Base-by-base conservation (phyloP, 495 filamentous ascomycete genomes). In the Terfezia claveryi region DNA sequence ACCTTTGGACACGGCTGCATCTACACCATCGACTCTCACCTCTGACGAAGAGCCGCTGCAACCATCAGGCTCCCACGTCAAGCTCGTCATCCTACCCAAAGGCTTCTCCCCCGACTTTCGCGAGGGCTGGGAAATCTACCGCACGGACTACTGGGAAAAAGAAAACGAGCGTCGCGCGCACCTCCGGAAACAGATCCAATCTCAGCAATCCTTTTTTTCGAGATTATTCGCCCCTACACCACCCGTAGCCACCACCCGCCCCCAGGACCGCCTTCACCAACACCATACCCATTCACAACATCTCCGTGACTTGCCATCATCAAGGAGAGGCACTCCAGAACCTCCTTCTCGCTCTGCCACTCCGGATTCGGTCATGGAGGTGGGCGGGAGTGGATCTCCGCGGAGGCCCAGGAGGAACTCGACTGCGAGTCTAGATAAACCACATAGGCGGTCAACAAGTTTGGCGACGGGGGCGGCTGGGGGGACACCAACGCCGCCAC, bases 101-200 rank as follows among this genome's bases (percentile, higher is more conserved):
- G 85, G 87, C 0, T 98, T 98, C 60, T 88, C 85, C 10, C 81
- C 92, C 0, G 83, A 83, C 54, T 96, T 98, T 64, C 78, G 91
- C n/a, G 86, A 94, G 63, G 93, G 92, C 57, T 98, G 91, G 91
- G 91, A 98, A 62, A 67, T 87, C 4, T 98, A 89, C 67, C 75
- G 92, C 37, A 76, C 80, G 32, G 87, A 94, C 56, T 98, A 93
- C 64, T 98, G 91, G 91, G 91, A 94, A 60, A 80, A 79, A 57
- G 92, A 98, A 68, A 98, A 98, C 61, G 87, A 91, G 68, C 77
- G 86, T 4, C 83, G 91, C 12, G 75, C 79, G 6, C 66, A 82
- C 50, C 69, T 94, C 38, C 76, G 85, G 49, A 70, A 76, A 51
- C 80, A 81, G 61, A 32, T 32, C 27, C 27, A 32, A 32, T 32